A percentile compares a stretch with the other conserved stretches of the same genome.
phyloP scores from a whole-genome alignment of 345 rosid species.

The Aquilaria yunnanensis region DNA sequence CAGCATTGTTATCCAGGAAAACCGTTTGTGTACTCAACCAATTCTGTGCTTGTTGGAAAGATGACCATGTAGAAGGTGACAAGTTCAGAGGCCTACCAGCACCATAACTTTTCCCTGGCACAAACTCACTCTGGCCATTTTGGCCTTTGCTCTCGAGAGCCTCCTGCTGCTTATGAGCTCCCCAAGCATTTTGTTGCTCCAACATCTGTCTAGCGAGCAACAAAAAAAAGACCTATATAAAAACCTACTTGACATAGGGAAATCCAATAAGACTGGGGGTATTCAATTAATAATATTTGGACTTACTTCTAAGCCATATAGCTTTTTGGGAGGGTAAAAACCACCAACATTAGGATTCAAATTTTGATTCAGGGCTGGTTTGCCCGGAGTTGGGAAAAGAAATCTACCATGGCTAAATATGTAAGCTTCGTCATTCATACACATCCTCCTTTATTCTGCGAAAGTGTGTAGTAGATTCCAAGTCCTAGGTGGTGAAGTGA shows the following conservation, averaged over 20 bases:
- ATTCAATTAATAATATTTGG: background rate
- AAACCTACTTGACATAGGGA: background rate
- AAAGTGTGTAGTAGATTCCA: constrained; percentile 50
- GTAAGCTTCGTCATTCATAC: constrained; percentile 18
- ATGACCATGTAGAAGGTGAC: constrained; percentile 52
- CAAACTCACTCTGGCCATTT: background rate
- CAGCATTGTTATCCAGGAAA: constrained; percentile 31
- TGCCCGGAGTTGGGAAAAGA: constrained; percentile 14
- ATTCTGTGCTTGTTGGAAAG: constrained; percentile 26
- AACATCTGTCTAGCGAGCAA: constrained; percentile 26
- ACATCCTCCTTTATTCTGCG: constrained; percentile 36
- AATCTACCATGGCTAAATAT: constrained; percentile 20
- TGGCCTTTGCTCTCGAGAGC: constrained; percentile 10
- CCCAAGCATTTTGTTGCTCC: constrained; percentile 25
- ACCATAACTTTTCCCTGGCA: background rate
- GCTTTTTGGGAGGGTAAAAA: constrained; percentile 32
- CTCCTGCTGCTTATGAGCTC: constrained; percentile 13
- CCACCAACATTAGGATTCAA: constrained; percentile 8
- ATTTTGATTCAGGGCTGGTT: constrained; percentile 13
- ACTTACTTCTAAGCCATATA: constrained; percentile 48
- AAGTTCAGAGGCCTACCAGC: constrained; percentile 18
- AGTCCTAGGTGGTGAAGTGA: constrained; percentile 31
- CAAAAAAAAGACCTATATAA: background rate
- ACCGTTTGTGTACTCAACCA: constrained; percentile 46
- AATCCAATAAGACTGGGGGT: background rate